A percentile compares a stretch with the other conserved stretches of the same genome.
phyloP scores from a whole-genome alignment of 1,284 basidiomycete genomes.

The Sphaerobolus stellatus region DNA sequence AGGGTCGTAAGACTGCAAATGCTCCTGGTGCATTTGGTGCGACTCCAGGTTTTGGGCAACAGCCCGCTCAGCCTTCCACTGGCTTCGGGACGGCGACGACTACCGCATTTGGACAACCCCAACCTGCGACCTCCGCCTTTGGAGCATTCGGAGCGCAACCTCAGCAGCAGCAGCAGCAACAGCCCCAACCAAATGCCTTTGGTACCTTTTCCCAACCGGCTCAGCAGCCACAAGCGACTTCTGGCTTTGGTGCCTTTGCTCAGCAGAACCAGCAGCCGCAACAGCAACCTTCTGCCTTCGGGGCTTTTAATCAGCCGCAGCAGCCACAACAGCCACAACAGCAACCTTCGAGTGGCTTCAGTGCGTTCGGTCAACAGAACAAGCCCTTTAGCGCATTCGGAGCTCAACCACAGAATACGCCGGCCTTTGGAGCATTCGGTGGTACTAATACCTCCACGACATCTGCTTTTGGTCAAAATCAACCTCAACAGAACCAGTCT shows the following conservation, averaged over 20 bases:
- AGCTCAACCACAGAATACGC: slow-evolving; percentile 9
- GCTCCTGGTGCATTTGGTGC: not conserved
- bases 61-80: not conserved
- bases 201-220: slow-evolving; percentile 41
- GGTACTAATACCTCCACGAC: slow-evolving; percentile 7
- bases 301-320: slow-evolving; percentile 9
- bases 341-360: slow-evolving; percentile 19
- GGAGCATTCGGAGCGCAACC: slow-evolving; percentile 48
- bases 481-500: slow-evolving; percentile 18
- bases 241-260: slow-evolving; percentile 40
- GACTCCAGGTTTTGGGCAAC: not conserved
- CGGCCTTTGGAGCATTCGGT: slow-evolving; percentile 16
- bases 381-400: slow-evolving; percentile 17
- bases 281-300: slow-evolving; percentile 26
- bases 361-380: slow-evolving; percentile 12
- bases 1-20: not conserved
- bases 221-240: slow-evolving; percentile 15
- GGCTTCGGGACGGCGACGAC: no score
- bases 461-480: slow-evolving; percentile 17
- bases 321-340: slow-evolving; percentile 17
- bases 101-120: not conserved
- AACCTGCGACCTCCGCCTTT: slow-evolving; percentile 39
- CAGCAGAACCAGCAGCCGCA: slow-evolving; percentile 29
- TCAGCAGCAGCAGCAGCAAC: slow-evolving; percentile 23
- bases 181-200: slow-evolving; percentile 35